Base-by-base conservation (phyloP, 768 basidiomycete species). In the Boletus reticulatus region DNA sequence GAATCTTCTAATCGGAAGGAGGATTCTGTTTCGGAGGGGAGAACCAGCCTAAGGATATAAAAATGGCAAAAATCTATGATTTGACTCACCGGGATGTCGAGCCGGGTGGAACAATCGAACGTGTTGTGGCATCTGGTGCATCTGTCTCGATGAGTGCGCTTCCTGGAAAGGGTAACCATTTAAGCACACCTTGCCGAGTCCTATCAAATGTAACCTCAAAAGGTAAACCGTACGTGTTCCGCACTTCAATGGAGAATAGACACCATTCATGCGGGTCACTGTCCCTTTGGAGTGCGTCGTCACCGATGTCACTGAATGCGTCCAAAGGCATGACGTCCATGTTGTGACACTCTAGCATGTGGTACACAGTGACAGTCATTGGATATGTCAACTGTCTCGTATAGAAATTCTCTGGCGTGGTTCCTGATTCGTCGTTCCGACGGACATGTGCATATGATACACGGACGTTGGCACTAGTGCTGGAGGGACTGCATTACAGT, bases 291-390 rank as follows among this genome's bases (percentile, higher is more conserved):
- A 77, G 63, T 38, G 56, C 63, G 11, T 61, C 64, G 43, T 59
- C 58, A 43, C 45, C 61, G 54, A 56, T 61, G 36, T 62, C 61
- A 43, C 65, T 64, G 43, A 63, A 60, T 48, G 59, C 45, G 36
- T 60, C 52, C 56, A 91, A 84, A 14, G 89, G 85, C 36, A 93
- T 72, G 57, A 97, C 77, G 60, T 92, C 87, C 84, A 98, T 88
- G 38, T 80, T 78, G 59, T 87, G 81, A 63, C 91, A 92, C 69
- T 96, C 92, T 29, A 98, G 83, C 79, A 95, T 95, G 62, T 92
- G 91, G 68, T 98, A 97, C 13, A 98, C 97, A 4, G 95, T 96
- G 55, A 97, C 89, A 64, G 89, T 80, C 59, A 98, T 80, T 6
- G 95, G 94, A 66, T 93, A 93, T 31, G 87, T 83, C 50, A 98